Evolutionary conservation across 441 rosid genomes (phyloP).

Genomic region (Pelargonium cotyledonis): DNA sequence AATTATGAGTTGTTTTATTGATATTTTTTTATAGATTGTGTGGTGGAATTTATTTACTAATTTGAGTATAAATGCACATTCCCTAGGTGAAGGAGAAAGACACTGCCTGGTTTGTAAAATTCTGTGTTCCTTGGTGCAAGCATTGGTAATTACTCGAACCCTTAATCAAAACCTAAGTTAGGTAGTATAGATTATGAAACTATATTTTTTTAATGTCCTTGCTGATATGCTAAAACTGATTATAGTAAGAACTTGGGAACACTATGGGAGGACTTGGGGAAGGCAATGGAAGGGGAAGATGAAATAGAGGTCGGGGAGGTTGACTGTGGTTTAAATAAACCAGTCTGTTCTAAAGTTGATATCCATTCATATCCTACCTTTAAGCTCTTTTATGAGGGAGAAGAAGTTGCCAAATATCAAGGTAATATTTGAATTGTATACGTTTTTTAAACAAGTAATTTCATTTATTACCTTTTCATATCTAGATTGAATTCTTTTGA

Average conservation of each 20-base stretch:
- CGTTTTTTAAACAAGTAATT: background rate
- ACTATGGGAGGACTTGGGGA: constrained; percentile 86
- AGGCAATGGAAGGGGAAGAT: constrained; percentile 82
- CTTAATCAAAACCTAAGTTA: background rate
- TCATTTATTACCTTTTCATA: background rate
- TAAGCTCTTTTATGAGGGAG: constrained; percentile 83
- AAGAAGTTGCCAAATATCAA: constrained; percentile 82
- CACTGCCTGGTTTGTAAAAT: constrained; percentile 91
- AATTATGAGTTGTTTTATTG: background rate
- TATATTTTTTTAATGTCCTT: background rate
- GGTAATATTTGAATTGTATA: constrained; percentile 37
- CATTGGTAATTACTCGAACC: constrained; percentile 54
- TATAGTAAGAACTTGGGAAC: constrained; percentile 82
- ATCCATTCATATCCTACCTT: constrained; percentile 95
- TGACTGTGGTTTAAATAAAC: constrained; percentile 68
- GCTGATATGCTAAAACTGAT: constrained; percentile 12
- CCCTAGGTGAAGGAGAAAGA: constrained; percentile 88
- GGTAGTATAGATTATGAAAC: background rate
- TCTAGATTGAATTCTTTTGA: background rate
- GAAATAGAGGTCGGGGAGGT: constrained; percentile 96
- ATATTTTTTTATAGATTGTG: background rate
- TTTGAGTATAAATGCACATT: background rate
- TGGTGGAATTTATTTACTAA: background rate
- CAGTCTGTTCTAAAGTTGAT: constrained; percentile 76
- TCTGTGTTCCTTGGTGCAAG: constrained; percentile 98